phyloP scores from a whole-genome alignment of 768 basidiomycete species.

The Boletus pseudopeckii region DNA sequence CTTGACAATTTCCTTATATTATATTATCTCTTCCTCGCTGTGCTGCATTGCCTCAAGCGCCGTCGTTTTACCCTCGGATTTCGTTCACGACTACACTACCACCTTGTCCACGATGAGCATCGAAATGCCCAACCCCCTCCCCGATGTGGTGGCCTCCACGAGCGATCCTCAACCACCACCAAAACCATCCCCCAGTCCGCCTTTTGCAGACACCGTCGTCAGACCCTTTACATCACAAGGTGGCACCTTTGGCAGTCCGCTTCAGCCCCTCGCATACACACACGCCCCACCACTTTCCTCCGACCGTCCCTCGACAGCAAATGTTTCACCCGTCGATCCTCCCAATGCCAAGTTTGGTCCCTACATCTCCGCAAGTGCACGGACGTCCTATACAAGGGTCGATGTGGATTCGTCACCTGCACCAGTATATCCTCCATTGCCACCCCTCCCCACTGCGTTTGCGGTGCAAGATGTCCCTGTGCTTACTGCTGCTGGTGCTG shows the following conservation, averaged over 20 bases:
- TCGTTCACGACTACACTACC: not conserved
- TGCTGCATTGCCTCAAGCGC: not conserved
- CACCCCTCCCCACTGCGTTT: slow-evolving; percentile 16
- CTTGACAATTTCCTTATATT: not conserved
- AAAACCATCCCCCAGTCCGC: slow-evolving; percentile 14
- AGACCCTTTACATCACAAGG: slow-evolving; percentile 32
- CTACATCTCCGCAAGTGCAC: slow-evolving; percentile 41
- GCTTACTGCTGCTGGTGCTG: not conserved
- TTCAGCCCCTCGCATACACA: slow-evolving; percentile 7
- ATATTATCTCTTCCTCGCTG: not conserved
- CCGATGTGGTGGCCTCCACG: not conserved
- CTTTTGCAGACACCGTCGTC: slow-evolving; percentile 25
- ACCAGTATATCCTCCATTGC: slow-evolving; percentile 25
- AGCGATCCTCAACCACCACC: not conserved
- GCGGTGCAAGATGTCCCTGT: not conserved
- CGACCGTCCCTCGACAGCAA: slow-evolving; percentile 23
- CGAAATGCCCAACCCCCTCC: not conserved
- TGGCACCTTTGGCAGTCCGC: slow-evolving; percentile 7
- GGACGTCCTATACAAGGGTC: slow-evolving; percentile 54
- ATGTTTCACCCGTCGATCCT: slow-evolving; percentile 5
- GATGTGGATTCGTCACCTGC: slow-evolving; percentile 32
- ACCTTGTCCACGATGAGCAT: not conserved
- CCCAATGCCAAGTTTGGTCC: slow-evolving; percentile 12
- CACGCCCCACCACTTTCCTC: not conserved
- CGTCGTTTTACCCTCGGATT: not conserved